Evolutionary conservation across 2,329 filamentous ascomycete species (phyloP).

Genomic region (Claviceps sp.): DNA sequence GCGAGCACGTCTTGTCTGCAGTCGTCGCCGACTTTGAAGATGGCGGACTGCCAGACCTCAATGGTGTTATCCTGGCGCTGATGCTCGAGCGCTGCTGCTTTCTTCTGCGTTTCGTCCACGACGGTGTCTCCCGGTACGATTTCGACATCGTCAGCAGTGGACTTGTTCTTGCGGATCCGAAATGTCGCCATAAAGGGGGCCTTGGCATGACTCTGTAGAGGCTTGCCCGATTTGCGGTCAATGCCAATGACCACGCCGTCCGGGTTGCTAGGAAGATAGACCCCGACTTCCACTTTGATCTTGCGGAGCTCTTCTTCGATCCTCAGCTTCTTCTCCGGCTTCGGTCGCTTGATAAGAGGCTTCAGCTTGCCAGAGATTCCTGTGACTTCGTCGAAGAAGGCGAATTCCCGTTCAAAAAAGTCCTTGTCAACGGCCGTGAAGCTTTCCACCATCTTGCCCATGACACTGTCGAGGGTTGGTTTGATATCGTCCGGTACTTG

Average conservation of each 20-base stretch:
- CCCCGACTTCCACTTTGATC: conserved; percentile 92
- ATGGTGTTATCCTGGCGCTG: conserved; percentile 42
- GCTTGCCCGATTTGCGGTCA: conserved; percentile 94
- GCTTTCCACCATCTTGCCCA: conserved; percentile 66
- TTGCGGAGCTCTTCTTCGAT: conserved; percentile 97
- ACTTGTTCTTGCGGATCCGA: conserved; percentile 73
- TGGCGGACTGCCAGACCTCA: conserved; percentile 98
- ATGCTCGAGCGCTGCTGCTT: neutral
- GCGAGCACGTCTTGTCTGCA: conserved; percentile 94
- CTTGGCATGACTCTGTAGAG: conserved; percentile 94
- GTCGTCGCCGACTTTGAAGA: conserved; percentile 99
- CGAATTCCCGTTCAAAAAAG: conserved; percentile 91
- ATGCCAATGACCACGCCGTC: conserved; percentile 97
- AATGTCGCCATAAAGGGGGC: conserved; percentile 99
- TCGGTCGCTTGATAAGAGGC: conserved; percentile 80
- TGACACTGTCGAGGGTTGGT: conserved; percentile 82
- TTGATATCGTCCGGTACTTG: conserved; percentile 84
- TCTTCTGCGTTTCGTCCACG: conserved; percentile 28
- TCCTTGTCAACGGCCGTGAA: conserved; percentile 66
- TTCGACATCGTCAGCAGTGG: conserved; percentile 7
- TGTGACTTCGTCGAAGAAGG: conserved; percentile 97
- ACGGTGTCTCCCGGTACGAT: conserved; percentile 18
- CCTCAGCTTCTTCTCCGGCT: conserved; percentile 97
- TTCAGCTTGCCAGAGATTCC: conserved; percentile 90
- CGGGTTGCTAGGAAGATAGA: conserved; percentile 93